Evolutionary conservation across 345 rosid species (phyloP).

Genomic region (Noccaea caerulescens): DNA sequence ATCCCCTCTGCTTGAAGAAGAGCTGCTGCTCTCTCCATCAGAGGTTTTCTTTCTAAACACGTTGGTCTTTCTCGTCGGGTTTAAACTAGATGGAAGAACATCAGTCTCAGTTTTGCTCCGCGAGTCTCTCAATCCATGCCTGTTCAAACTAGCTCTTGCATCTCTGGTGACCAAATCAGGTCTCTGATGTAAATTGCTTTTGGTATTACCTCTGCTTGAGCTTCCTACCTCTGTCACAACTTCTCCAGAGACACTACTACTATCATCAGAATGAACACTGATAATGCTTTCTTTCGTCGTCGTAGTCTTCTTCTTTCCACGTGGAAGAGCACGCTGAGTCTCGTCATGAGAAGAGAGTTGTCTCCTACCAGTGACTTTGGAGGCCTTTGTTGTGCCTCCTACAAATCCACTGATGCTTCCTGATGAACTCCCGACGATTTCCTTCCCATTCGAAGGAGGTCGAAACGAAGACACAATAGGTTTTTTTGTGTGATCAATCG

Average conservation of each 20-base stretch:
- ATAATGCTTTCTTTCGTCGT: slow-evolving; percentile 42
- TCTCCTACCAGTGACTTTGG: slow-evolving; percentile 37
- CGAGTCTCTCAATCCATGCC: slow-evolving; percentile 53
- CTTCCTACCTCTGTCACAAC: slow-evolving; percentile 39
- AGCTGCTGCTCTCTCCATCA: slow-evolving; percentile 79
- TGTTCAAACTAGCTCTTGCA: slow-evolving; percentile 41
- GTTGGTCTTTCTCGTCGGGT: slow-evolving; percentile 48
- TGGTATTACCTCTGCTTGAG: slow-evolving; percentile 50
- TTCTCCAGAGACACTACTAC: slow-evolving; percentile 21
- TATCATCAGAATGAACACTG: slow-evolving; percentile 16
- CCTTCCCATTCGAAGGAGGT: slow-evolving; percentile 52
- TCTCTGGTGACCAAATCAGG: slow-evolving; percentile 47
- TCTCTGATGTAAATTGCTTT: slow-evolving; percentile 44
- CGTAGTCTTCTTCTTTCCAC: slow-evolving; percentile 48
- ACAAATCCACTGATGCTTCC: slow-evolving; percentile 23
- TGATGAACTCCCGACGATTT: slow-evolving; percentile 70
- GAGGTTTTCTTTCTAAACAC: slow-evolving; percentile 54
- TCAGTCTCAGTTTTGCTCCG: slow-evolving; percentile 60
- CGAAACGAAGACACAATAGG: slow-evolving; percentile 39
- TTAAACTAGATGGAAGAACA: slow-evolving; percentile 53
- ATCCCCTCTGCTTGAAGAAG: slow-evolving; percentile 62
- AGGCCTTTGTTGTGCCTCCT: slow-evolving; percentile 43
- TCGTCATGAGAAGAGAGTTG: slow-evolving; percentile 59
- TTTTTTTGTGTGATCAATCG: slow-evolving; percentile 55
- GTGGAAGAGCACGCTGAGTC: slow-evolving; percentile 35